Evolutionary conservation across 257 asterid species (phyloP).

Genomic region (Buddleja alternifolia): DNA sequence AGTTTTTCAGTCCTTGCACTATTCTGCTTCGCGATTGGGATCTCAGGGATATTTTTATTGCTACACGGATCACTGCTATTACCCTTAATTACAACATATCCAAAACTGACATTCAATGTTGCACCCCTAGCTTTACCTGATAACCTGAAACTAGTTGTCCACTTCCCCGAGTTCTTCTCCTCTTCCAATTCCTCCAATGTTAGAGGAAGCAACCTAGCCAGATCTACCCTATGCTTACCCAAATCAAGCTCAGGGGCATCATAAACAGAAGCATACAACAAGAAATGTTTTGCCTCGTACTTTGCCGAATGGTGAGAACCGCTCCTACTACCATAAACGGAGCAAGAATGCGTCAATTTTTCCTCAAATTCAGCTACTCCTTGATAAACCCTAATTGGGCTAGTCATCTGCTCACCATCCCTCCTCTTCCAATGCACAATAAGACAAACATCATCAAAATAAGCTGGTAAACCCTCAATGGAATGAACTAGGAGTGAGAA

Average conservation of each 20-base stretch:
- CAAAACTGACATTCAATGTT: constrained; percentile 77
- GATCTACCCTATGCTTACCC: constrained; percentile 86
- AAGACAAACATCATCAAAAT: constrained; percentile 62
- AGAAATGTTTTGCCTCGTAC: constrained; percentile 82
- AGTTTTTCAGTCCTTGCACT: constrained; percentile 37
- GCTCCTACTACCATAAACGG: constrained; percentile 74
- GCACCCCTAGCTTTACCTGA: constrained; percentile 90
- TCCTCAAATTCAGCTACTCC: constrained; percentile 86
- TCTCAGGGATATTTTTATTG: constrained; percentile 39
- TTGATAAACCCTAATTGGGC: constrained; percentile 55
- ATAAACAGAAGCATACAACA: constrained; percentile 69
- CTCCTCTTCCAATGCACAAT: constrained; percentile 90
- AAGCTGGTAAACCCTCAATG: constrained; percentile 66
- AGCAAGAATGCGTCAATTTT: constrained; percentile 70
- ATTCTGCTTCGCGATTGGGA: constrained; percentile 37
- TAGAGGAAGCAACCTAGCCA: constrained; percentile 92
- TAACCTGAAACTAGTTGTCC: constrained; percentile 92
- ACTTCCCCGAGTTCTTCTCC: constrained; percentile 83
- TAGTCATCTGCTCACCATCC: constrained; percentile 69
- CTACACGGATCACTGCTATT: constrained; percentile 32
- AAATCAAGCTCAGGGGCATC: constrained; percentile 80
- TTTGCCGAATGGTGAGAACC: constrained; percentile 87
- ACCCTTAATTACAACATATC: constrained; percentile 60
- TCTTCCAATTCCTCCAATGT: constrained; percentile 89
- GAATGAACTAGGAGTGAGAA: constrained; percentile 85